Evolutionary conservation across 2,329 filamentous ascomycete genomes (phyloP), one percentile per base, ranked within the genome.

Genomic region (Aspergillus aculeatinus): DNA sequence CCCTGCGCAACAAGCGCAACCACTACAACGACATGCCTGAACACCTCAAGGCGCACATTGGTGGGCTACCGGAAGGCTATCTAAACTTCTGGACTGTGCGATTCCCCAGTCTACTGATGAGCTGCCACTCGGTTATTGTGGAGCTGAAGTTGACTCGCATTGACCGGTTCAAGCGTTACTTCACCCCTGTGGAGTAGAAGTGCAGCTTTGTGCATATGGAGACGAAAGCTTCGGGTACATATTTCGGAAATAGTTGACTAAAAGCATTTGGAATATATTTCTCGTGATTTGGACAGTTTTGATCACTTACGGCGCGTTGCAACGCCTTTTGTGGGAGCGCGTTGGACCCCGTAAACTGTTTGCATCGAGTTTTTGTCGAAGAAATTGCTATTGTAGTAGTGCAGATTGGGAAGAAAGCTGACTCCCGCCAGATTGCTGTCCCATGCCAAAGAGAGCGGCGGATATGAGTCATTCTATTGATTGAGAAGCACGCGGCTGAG

Each of bases 21-120:
- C 95, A 99, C 73, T 99, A 97, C 74, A 93, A 96, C 71, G 95
- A 99, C 74, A 94, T 99, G 91, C 85, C 90, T 6, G 90, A 93
- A 14, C 79, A 86, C 52, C 84, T 96, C 63, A 94, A 89, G 76
- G 81, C 81, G 53, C 82, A 83, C 67, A 90, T 96, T 0, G 92
- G 92, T 0, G 78, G 87, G 9, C 72, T 94, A 60, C 89, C 92
- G 0, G 88, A 92, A 14, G 91, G 91, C 0, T 97, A 96, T 71
- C 79, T 96, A 49, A 82, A 82, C 11, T 96, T 96, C 71, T 97
- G 92, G 91, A 90, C 89, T 0, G 80, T 85, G 7, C 82, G 85
- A 60, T 97, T 97, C 70, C 92, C 92, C 3, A 86, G 84, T 66
- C 75, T 97, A 67, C 73, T 97, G 60, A 87, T 96, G 71, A 83